phyloP scores from a whole-genome alignment of 495 filamentous ascomycete genomes.

The Aspergillus cristatus region DNA sequence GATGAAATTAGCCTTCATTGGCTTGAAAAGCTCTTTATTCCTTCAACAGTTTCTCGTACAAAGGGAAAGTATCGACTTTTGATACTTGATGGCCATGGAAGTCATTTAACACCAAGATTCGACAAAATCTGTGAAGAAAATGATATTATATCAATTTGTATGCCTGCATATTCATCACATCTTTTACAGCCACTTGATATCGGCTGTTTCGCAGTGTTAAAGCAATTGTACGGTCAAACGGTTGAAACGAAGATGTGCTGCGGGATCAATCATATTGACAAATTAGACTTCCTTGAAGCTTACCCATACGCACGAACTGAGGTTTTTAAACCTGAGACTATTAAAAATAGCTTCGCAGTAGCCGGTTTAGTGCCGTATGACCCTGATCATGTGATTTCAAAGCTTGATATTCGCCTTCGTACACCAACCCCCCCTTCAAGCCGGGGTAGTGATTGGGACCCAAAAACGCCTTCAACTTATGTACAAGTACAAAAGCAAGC shows the following conservation, averaged over 20 bases:
- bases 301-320: background rate
- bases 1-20: background rate
- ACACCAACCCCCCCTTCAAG: conserved; percentile 2
- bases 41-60: conserved; percentile 1
- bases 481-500: conserved; percentile 1
- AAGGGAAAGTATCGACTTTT: conserved; percentile 9
- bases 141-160: conserved; percentile 10
- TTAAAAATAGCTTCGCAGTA: conserved; percentile 2
- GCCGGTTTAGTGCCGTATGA: conserved; percentile 5
- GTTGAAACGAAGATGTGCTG: background rate
- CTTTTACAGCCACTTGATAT: conserved; percentile 17
- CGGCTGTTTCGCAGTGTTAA: conserved; percentile 8
- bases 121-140: conserved; percentile 5
- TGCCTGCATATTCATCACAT: conserved; percentile 15
- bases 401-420: conserved; percentile 4
- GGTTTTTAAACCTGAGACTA: background rate
- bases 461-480: conserved; percentile 1
- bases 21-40: conserved; percentile 6
- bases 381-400: conserved; percentile 3
- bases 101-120: conserved; percentile 10
- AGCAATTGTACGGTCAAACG: conserved; percentile 5
- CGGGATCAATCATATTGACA: conserved; percentile 1
- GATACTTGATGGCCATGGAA: conserved; percentile 14
- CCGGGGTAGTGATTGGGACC: background rate
- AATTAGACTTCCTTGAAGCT: background rate